These are phyloP conservation scores for Articulospora tetracladia DNA, from an alignment of 495 filamentous ascomycete genomes.

Conservation along the genomic window DNA sequence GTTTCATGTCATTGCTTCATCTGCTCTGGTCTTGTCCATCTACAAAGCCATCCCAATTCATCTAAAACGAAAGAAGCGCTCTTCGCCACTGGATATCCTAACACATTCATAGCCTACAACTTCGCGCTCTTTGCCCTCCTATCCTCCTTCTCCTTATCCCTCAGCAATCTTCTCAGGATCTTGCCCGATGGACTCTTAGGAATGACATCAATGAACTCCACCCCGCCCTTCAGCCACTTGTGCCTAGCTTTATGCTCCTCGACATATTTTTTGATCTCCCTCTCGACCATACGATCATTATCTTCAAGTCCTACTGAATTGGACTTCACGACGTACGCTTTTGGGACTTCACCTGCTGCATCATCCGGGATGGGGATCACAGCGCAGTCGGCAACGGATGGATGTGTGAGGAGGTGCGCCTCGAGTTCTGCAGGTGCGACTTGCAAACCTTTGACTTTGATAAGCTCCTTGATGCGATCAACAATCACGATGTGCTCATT, in stretches of 20 bases:
- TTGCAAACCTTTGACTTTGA: constrained; percentile 93
- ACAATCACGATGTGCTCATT: constrained; percentile 80
- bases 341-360: constrained; percentile 75
- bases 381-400: constrained; percentile 75
- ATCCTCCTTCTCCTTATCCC: constrained; percentile 69
- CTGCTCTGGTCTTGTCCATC: too few species aligned
- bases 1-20: too few species aligned
- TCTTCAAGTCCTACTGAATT: constrained; percentile 53
- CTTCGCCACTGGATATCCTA: too few species aligned
- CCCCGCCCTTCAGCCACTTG: constrained; percentile 85
- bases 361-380: constrained; percentile 80
- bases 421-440: constrained; percentile 91
- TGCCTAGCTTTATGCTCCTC: constrained; percentile 80
- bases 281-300: constrained; percentile 51
- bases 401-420: constrained; percentile 80
- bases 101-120: constrained; percentile 10
- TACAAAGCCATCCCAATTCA: too few species aligned
- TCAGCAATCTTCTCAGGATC: constrained; percentile 76
- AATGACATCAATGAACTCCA: constrained; percentile 70
- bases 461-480: constrained; percentile 89
- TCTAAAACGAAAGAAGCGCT: too few species aligned
- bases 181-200: constrained; percentile 94
- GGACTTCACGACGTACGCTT: constrained; percentile 81
- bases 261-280: constrained; percentile 71
- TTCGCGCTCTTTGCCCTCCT: constrained; percentile 21